These are phyloP conservation scores for Exutisphaerella laricina DNA, from an alignment of 2,329 filamentous ascomycete genomes.

Conservation along the genomic window DNA sequence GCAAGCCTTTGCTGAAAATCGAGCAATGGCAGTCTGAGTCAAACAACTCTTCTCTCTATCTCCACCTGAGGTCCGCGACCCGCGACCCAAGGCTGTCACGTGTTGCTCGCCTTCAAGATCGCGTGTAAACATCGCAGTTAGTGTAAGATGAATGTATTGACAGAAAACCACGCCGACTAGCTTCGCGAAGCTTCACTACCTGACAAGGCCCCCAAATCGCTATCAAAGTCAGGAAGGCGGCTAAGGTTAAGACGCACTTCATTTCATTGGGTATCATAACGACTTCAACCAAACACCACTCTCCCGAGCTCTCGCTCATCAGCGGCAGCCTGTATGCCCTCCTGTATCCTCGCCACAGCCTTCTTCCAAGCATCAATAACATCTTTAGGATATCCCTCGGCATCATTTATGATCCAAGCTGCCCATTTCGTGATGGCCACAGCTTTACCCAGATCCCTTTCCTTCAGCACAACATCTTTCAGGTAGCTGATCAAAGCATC, in stretches of 20 bases:
- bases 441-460: constrained; percentile 72
- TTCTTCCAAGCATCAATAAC: constrained; percentile 31
- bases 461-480: constrained; percentile 63
- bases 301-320: constrained; percentile 41
- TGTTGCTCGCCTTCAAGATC: too few relatives aligned
- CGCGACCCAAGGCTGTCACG: too few relatives aligned
- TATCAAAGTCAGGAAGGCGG: not conserved
- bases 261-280: constrained; percentile 1
- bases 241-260: not conserved
- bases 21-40: too few relatives aligned
- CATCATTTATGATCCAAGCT: constrained; percentile 35
- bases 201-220: too few relatives aligned
- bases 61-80: too few relatives aligned
- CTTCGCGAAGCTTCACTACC: not conserved
- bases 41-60: too few relatives aligned
- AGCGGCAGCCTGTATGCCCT: constrained; percentile 40
- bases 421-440: constrained; percentile 64
- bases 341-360: constrained; percentile 38
- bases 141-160: too few relatives aligned
- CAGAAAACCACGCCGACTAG: not conserved
- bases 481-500: constrained; percentile 69
- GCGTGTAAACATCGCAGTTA: too few relatives aligned
- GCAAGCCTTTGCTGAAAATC: too few relatives aligned
- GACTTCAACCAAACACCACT: constrained; percentile 35
- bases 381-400: constrained; percentile 3